Evolutionary conservation across 176 grass and related monocot genomes (phyloP), one percentile per base, ranked within the genome.

Genomic region (Otatea glauca): DNA sequence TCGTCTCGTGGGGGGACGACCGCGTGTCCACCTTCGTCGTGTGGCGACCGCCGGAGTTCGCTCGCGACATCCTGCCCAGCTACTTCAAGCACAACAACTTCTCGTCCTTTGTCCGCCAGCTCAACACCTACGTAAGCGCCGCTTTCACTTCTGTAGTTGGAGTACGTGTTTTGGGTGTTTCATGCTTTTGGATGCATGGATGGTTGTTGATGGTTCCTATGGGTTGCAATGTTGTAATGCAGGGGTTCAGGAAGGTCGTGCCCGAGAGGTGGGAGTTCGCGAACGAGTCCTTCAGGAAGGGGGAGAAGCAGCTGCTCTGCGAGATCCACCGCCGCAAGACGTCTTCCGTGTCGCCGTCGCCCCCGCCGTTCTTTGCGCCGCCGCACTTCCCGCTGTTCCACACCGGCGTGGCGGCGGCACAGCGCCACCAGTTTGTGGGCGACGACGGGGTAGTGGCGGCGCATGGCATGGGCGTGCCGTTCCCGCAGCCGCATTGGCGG

Each of bases 31-130:
- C 93, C 43, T 98, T 98, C 85, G 96, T 98, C 25, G 96, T 98
- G 9, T 98, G 93, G 93, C 87, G 96, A 5, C 96, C 96, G 65
- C 85, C 96, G 7, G 96, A 98, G 93, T 98, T 98, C 85, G 96
- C 93, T 1, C 91, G 93, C 8, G 96, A 98, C 88, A 81, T 98
- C 80, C 93, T 98, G n/a, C 96, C 96, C 77, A 95, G 89, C 83
- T 98, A 85, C 83, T 98, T 98, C 93, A 98, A 98, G 91, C 96
- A 98, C 69, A 98, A 95, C 70, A 98, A 98, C 86, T 98, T 98
- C 91, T 98, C 96, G 9, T 95, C 93, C 48, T 98, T 98, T 77
- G 96, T 98, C 55, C 96, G 96, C 68, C 96, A 98, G 84, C 96
- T 98, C 83, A 98, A 98, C 88, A 98, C 96, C 76, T 98, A 98